Base-by-base conservation (phyloP, 225 moss, liverwort and hornwort genomes). In the Antitrichia curtipendula region DNA sequence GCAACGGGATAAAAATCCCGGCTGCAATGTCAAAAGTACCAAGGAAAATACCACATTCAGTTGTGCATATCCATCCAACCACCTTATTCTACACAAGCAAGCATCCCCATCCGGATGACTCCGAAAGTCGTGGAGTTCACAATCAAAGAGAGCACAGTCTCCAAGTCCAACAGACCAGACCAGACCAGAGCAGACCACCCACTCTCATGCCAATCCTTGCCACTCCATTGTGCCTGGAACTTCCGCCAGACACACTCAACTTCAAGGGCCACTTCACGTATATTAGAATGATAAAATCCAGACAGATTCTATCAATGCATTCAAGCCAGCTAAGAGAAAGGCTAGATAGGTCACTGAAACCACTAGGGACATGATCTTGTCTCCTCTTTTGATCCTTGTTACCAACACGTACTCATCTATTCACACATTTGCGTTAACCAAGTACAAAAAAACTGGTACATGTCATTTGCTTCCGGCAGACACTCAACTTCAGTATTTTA, bases 341-440 rank as follows among this genome's bases (percentile, higher is more conserved):
- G 60, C 12, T 27, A 60, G 80, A 8, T 4, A 17, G 10, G 13
- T 13, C 22, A 13, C 31, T 70, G 27, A 56, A 83, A 70, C 19
- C 29, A 17, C 18, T 3, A 19, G 2, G 14, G 7, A n/a, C 7
- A 18, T 60, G 14, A 41, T 83, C 1, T 10, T 83, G 41, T 69
- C 38, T 40, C 29, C 38, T 83, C 21, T 53, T 27, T 19, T 40
- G 40, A 83, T 54, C 10, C 29, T 66, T 40, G 15, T 14, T 54
- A 31, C 31, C 22, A 45, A 36, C 16, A 49, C 49, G 47, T 47
- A 81, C 64, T 36, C 52, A n/a, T 43, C 10, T 32, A 16, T 71
- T 40, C 6, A 36, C 3, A 3, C 7, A 16, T 15, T 64, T 64
- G 20, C 0, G 0, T 3, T 17, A 10, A 49, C 49, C 10, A 2